Conservation (phyloP, 1,284 basidiomycete genomes). For the Anthracocystis panici-leucophaei region DNA sequence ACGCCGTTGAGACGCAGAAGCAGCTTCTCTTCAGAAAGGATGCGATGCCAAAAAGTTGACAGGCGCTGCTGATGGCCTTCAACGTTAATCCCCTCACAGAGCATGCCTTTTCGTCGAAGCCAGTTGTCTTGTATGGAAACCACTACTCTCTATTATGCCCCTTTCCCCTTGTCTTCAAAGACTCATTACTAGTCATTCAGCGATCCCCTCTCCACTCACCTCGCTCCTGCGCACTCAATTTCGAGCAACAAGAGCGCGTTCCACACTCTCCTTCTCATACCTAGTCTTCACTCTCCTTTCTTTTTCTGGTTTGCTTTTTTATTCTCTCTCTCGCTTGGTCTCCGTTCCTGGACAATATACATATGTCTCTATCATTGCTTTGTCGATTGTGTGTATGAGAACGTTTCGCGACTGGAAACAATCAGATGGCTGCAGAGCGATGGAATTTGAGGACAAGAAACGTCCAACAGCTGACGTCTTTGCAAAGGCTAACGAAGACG, state of each 20-base stretch:
- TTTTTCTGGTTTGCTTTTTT: constrained; percentile 3
- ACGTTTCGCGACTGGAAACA: no score
- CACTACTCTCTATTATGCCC: neutral
- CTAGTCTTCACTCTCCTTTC: neutral
- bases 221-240: neutral
- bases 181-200: neutral
- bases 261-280: neutral
- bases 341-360: constrained; percentile 14
- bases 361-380: neutral
- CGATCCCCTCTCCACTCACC: neutral
- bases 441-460: neutral
- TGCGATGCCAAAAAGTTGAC: constrained; percentile 1
- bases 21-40: constrained; percentile 1
- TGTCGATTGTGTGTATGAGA: neutral
- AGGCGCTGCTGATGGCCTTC: neutral
- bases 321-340: constrained; percentile 9
- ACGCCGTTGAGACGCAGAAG: constrained; percentile 14
- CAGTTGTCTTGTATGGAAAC: constrained; percentile 8
- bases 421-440: neutral
- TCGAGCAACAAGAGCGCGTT: neutral
- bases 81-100: neutral
- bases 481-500: no score
- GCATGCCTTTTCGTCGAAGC: constrained; percentile 3
- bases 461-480: no score
- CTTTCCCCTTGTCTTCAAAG: neutral